phyloP scores from a whole-genome alignment of 495 filamentous ascomycete genomes.

The Sordaria brevicollis region DNA sequence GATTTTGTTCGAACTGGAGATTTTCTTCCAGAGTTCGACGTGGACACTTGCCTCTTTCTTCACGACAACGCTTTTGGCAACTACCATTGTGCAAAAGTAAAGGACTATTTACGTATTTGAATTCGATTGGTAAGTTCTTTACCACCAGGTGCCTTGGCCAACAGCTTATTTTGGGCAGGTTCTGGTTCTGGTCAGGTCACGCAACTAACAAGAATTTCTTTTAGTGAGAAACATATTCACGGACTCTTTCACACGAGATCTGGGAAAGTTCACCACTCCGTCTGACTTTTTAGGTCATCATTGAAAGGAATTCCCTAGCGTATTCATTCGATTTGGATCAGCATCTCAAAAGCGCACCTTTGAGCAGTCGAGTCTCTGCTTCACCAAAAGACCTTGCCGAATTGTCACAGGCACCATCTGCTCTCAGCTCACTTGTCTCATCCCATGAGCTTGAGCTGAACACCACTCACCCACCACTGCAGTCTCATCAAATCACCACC shows the following conservation, averaged over 20 bases:
- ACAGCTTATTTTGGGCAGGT: conserved; percentile 16
- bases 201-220: not conserved
- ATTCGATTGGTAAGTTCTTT: not conserved
- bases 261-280: not conserved
- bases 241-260: not conserved
- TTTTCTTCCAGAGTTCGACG: conserved; percentile 1
- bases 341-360: too few relatives aligned
- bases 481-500: too few relatives aligned
- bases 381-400: too few relatives aligned
- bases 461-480: too few relatives aligned
- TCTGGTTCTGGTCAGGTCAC: not conserved
- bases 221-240: not conserved
- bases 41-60: not conserved
- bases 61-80: conserved; percentile 9
- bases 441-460: too few relatives aligned
- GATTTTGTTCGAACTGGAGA: conserved; percentile 3
- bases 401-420: too few relatives aligned
- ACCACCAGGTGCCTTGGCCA: not conserved
- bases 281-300: not conserved
- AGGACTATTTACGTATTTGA: conserved; percentile 4
- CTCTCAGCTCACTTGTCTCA: too few relatives aligned
- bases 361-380: too few relatives aligned
- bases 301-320: fast-evolving
- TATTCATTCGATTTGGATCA: too few relatives aligned
- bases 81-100: not conserved